These are phyloP conservation scores for Starmerella powellii DNA, from an alignment of 805 yeast genomes.

Conservation along the genomic window DNA sequence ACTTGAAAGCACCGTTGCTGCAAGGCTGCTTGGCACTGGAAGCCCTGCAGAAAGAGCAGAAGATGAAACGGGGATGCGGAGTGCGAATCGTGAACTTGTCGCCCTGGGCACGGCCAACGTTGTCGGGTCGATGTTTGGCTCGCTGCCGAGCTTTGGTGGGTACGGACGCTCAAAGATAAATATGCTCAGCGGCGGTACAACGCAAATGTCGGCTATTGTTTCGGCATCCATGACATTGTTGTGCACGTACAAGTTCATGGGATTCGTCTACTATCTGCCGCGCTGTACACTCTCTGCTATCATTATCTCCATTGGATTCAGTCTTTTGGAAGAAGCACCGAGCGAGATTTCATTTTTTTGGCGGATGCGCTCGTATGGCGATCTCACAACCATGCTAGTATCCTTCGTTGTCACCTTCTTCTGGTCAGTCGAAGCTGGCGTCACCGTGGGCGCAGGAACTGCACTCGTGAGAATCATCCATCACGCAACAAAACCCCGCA, in stretches of 20 bases:
- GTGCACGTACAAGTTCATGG: slow-evolving; percentile 48
- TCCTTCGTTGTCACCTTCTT: slow-evolving; percentile 53
- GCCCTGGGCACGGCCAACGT: slow-evolving; percentile 75
- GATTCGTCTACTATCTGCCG: slow-evolving; percentile 61
- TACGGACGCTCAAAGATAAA: slow-evolving; percentile 88
- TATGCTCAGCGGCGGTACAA: slow-evolving; percentile 74
- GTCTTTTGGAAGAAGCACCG: slow-evolving; percentile 75
- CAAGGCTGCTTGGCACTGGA: slow-evolving; percentile 69
- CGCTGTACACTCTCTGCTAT: slow-evolving; percentile 68
- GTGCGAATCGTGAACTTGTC: slow-evolving; percentile 79
- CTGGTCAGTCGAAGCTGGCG: slow-evolving; percentile 80
- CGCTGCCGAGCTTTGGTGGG: slow-evolving; percentile 89
- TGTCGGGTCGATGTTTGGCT: slow-evolving; percentile 42
- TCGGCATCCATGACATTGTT: slow-evolving; percentile 68
- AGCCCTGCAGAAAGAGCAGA: not conserved
- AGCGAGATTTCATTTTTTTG: slow-evolving; percentile 62
- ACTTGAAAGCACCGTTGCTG: slow-evolving; percentile 87
- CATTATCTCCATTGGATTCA: slow-evolving; percentile 64
- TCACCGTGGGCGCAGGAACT: slow-evolving; percentile 72
- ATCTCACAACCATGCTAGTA: slow-evolving; percentile 53
- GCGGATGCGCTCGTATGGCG: slow-evolving; percentile 63
- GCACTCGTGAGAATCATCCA: slow-evolving; percentile 68
- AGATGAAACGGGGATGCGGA: slow-evolving; percentile 35
- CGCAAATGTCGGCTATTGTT: slow-evolving; percentile 70
- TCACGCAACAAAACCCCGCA: slow-evolving; percentile 69